These are phyloP conservation scores for Saccharomycopsis guyanensis DNA, from an alignment of 805 yeast species.

Conservation along the genomic window DNA sequence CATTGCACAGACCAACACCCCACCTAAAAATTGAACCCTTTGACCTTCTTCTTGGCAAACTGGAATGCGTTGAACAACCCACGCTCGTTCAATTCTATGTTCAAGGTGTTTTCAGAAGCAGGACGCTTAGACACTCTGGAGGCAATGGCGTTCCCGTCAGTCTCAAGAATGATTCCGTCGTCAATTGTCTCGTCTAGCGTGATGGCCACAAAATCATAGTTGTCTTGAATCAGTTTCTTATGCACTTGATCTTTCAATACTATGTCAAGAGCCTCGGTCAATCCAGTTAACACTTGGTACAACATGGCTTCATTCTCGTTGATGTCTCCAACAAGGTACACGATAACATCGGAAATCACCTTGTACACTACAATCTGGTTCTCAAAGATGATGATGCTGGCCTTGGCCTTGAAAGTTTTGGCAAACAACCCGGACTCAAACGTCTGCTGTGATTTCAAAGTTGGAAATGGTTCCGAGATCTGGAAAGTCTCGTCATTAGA, in stretches of 20 bases:
- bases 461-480: constrained; percentile 28
- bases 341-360: constrained; percentile 66
- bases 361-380: constrained; percentile 79
- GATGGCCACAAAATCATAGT: constrained; percentile 78
- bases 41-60: constrained; percentile 69
- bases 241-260: constrained; percentile 66
- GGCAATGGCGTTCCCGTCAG: constrained; percentile 79
- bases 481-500: constrained; percentile 20
- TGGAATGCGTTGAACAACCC: constrained; percentile 80
- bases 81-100: constrained; percentile 62
- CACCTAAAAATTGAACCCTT: constrained; percentile 22
- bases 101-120: constrained; percentile 49
- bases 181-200: constrained; percentile 90
- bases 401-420: constrained; percentile 74
- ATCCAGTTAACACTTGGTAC: constrained; percentile 66
- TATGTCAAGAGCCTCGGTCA: constrained; percentile 75
- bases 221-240: constrained; percentile 67
- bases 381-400: constrained; percentile 76
- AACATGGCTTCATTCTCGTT: constrained; percentile 83
- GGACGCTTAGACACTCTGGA: constrained; percentile 90
- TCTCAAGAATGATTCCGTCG: constrained; percentile 87
- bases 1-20: no score
- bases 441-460: constrained; percentile 56
- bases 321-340: constrained; percentile 64
- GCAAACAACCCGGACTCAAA: constrained; percentile 68